phyloP scores from a whole-genome alignment of 306 rosid species.

The Acacia acuminata region DNA sequence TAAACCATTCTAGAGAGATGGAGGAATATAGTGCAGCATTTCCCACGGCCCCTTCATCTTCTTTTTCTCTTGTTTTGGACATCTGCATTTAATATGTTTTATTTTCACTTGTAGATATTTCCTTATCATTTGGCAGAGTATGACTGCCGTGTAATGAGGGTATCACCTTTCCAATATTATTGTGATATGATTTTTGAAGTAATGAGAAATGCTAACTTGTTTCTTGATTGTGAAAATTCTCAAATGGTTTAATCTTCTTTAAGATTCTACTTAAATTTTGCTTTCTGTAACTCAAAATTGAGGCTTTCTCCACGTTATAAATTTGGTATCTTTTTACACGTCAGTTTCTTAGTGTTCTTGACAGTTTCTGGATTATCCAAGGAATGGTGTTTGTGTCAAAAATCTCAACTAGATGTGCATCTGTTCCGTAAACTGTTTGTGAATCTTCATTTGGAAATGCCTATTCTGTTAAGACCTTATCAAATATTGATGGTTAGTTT shows the following conservation, averaged over 20 bases:
- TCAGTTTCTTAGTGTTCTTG: not conserved
- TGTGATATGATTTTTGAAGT: slow-evolving; percentile 98
- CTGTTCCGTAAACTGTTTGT: not conserved
- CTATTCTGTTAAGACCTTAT: not conserved
- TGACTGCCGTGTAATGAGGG: slow-evolving; percentile 94
- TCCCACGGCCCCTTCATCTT: too few species aligned
- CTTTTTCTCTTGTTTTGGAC: too few species aligned
- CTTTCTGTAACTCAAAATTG: not conserved
- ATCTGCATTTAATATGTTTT: slow-evolving; percentile 32
- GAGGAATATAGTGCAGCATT: too few species aligned
- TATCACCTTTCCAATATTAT: slow-evolving; percentile 95
- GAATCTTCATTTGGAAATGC: not conserved
- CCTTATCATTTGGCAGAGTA: slow-evolving; percentile 96
- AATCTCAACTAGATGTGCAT: not conserved
- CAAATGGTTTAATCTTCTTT: slow-evolving; percentile 17
- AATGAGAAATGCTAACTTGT: slow-evolving; percentile 84
- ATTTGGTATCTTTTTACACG: not conserved
- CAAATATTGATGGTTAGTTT: not conserved
- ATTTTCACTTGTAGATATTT: slow-evolving; percentile 72
- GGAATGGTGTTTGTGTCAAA: slow-evolving; percentile 4
- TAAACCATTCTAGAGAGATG: too few species aligned
- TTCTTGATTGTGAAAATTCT: slow-evolving; percentile 32
- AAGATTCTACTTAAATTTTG: slow-evolving; percentile 23
- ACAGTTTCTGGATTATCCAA: slow-evolving; percentile 14
- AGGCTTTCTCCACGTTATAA: not conserved